Evolutionary conservation across 192 early-diverging fungal species (phyloP).

Genomic region (Coemansia sp.): DNA sequence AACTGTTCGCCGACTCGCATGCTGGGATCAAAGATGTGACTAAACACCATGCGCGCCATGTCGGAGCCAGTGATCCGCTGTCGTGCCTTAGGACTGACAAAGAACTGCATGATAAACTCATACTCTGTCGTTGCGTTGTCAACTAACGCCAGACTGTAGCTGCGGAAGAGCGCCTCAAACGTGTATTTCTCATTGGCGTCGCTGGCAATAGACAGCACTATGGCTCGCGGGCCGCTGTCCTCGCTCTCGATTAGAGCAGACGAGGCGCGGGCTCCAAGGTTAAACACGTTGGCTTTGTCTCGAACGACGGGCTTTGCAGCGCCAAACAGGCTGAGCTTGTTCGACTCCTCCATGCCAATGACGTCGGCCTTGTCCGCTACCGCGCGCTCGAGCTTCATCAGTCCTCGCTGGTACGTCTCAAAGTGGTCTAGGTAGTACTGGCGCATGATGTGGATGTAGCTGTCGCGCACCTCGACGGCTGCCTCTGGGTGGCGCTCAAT

Average conservation of each 20-base stretch:
- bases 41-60: slow-evolving; percentile 67
- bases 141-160: slow-evolving; percentile 83
- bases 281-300: slow-evolving; percentile 82
- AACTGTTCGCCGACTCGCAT: slow-evolving; percentile 51
- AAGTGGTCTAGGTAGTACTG: slow-evolving; percentile 90
- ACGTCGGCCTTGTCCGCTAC: slow-evolving; percentile 83
- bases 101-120: slow-evolving; percentile 88
- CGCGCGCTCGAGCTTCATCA: slow-evolving; percentile 71
- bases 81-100: slow-evolving; percentile 64
- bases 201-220: slow-evolving; percentile 59
- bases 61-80: slow-evolving; percentile 60
- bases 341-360: slow-evolving; percentile 83
- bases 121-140: slow-evolving; percentile 97
- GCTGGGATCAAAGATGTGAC: slow-evolving; percentile 82
- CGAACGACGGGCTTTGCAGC: slow-evolving; percentile 65
- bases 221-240: slow-evolving; percentile 72
- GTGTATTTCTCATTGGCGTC: slow-evolving; percentile 50
- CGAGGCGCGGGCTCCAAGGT: slow-evolving; percentile 74
- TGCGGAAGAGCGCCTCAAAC: slow-evolving; percentile 90
- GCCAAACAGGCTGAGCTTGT: slow-evolving; percentile 70
- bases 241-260: slow-evolving; percentile 63
- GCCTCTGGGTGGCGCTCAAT: slow-evolving; percentile 84
- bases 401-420: slow-evolving; percentile 77
- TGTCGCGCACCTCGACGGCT: slow-evolving; percentile 80
- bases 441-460: slow-evolving; percentile 79